These are phyloP conservation scores for Ogataea paradorogensis DNA, from an alignment of 805 yeast genomes.

Conservation along the genomic window DNA sequence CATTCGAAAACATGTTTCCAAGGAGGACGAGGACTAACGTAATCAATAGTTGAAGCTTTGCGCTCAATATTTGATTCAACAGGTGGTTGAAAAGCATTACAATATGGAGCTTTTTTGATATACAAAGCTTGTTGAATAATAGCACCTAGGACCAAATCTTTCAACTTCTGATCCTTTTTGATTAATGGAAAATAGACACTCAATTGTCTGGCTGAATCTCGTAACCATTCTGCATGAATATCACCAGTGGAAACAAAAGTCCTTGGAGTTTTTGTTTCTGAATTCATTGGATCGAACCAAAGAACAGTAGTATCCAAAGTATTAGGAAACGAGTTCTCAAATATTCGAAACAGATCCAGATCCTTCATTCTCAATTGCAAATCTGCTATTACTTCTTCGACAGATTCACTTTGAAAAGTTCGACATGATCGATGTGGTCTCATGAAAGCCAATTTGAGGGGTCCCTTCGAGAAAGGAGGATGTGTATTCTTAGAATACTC, in stretches of 20 bases:
- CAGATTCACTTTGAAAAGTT: conserved; percentile 60
- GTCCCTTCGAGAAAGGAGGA: conserved; percentile 57
- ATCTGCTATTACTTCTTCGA: conserved; percentile 58
- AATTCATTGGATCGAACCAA: conserved; percentile 48
- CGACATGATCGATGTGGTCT: conserved; percentile 72
- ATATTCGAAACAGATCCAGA: conserved; percentile 66
- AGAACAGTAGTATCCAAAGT: conserved; percentile 84
- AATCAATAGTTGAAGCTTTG: conserved; percentile 55
- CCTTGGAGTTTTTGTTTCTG: conserved; percentile 37
- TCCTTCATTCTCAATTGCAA: conserved; percentile 49
- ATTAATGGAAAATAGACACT: conserved; percentile 69
- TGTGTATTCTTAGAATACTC: conserved; percentile 56
- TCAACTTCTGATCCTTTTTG: conserved; percentile 46
- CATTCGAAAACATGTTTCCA: conserved; percentile 80
- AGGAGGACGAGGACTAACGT: conserved; percentile 66
- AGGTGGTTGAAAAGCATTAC: conserved; percentile 93
- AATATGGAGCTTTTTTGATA: conserved; percentile 65
- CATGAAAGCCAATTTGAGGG: conserved; percentile 61
- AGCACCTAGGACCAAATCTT: conserved; percentile 67
- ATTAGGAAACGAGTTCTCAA: conserved; percentile 84
- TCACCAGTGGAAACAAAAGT: conserved; percentile 89
- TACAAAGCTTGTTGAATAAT: conserved; percentile 73
- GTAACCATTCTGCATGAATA: conserved; percentile 89
- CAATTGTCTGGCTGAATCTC: conserved; percentile 84
- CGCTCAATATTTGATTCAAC: conserved; percentile 44